Evolutionary conservation across 2,329 filamentous ascomycete genomes (phyloP).

Genomic region (Ceratocystis destructans): DNA sequence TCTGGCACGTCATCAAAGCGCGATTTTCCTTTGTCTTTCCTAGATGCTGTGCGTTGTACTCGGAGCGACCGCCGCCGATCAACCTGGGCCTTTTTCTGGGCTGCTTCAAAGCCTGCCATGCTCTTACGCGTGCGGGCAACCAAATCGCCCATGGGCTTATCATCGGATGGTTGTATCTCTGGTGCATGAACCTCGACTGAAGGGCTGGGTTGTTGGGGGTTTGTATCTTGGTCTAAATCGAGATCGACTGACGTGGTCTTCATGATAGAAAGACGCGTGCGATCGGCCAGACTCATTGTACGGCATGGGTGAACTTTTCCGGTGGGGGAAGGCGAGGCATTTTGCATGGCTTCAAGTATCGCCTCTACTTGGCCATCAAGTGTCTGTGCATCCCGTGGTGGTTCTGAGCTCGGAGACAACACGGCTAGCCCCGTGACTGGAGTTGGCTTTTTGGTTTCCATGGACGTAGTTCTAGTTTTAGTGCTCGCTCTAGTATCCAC

Average conservation of each 20-base stretch:
- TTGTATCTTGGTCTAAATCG: constrained; percentile 24
- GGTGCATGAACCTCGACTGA: constrained; percentile 19
- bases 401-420: neutral
- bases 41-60: constrained; percentile 11
- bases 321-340: constrained; percentile 42
- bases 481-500: neutral
- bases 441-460: neutral
- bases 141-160: constrained; percentile 34
- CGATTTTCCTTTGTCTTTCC: constrained; percentile 29
- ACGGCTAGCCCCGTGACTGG: neutral
- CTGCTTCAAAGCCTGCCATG: constrained; percentile 49
- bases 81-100: constrained; percentile 45
- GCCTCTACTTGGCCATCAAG: constrained; percentile 41
- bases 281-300: constrained; percentile 55
- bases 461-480: neutral
- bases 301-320: constrained; percentile 38
- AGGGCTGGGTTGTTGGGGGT: constrained; percentile 21
- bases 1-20: constrained; percentile 30
- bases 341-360: constrained; percentile 42
- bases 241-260: constrained; percentile 32
- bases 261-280: constrained; percentile 70
- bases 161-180: constrained; percentile 15
- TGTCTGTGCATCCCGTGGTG: constrained; percentile 25
- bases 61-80: constrained; percentile 38
- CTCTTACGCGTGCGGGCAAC: constrained; percentile 44